Evolutionary conservation across 2,329 filamentous ascomycete species (phyloP).

Genomic region (Beauveria sp.): DNA sequence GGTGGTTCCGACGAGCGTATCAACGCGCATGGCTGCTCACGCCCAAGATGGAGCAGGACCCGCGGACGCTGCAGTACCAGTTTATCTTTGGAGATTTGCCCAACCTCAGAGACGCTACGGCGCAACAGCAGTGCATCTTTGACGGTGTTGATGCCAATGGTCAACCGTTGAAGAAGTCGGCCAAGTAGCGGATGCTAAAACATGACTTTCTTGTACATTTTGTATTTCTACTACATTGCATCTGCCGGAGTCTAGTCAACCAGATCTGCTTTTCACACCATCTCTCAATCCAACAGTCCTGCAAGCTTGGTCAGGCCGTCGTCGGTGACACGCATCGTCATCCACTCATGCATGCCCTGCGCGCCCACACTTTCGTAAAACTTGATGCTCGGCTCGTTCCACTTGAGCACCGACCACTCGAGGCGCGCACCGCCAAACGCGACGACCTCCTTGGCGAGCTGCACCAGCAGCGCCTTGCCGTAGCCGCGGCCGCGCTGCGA

Average conservation of each 20-base stretch:
- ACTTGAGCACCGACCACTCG: conserved; percentile 88
- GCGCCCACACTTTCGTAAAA: conserved; percentile 76
- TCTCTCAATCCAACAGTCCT: conserved; percentile 24
- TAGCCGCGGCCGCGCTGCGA: conserved; percentile 68
- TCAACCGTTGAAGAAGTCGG: neutral
- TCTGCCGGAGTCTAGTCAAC: neutral
- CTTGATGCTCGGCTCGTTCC: conserved; percentile 83
- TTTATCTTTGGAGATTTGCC: conserved; percentile 40
- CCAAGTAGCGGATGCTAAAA: neutral
- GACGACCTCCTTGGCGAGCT: conserved; percentile 71
- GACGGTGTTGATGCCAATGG: conserved; percentile 32
- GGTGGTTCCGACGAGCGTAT: conserved; percentile 43
- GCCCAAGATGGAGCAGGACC: conserved; percentile 31
- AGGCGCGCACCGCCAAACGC: conserved; percentile 65
- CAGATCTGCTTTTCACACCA: neutral
- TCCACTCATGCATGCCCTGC: conserved; percentile 60
- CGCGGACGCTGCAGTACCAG: conserved; percentile 23
- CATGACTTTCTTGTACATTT: neutral
- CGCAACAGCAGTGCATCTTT: conserved; percentile 39
- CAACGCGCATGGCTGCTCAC: conserved; percentile 36
- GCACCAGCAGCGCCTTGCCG: conserved; percentile 65
- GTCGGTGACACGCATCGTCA: conserved; percentile 66
- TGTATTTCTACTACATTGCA: neutral
- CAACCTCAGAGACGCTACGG: conserved; percentile 22
- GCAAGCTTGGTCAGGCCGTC: conserved; percentile 56